Evolutionary conservation across 345 rosid species (phyloP).

Genomic region (Bruguiera gymnorhiza): DNA sequence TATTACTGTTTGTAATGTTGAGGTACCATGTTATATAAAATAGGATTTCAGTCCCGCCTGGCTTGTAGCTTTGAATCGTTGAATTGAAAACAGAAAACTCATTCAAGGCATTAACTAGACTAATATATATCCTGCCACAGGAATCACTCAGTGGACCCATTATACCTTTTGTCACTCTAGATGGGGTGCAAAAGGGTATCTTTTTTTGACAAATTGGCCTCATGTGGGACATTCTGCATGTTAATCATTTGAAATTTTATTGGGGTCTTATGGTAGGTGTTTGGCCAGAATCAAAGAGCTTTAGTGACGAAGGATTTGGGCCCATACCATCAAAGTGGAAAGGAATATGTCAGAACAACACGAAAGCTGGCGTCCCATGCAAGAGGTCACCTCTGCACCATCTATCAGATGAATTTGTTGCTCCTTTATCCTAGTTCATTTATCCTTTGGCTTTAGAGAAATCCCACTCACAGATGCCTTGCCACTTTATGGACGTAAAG

Average conservation of each 20-base stretch:
- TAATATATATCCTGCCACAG: too few species aligned
- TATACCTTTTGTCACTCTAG: too few species aligned
- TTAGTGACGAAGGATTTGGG: conserved; percentile 53
- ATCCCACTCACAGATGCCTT: background rate
- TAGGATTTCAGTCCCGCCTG: too few species aligned
- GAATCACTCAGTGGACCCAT: too few species aligned
- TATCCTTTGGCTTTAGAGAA: background rate
- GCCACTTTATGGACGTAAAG: background rate
- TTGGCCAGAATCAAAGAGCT: conserved; percentile 71
- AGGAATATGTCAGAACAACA: conserved; percentile 41
- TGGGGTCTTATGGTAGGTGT: conserved; percentile 33
- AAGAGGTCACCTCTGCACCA: conserved; percentile 37
- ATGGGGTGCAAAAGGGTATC: background rate
- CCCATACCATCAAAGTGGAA: conserved; percentile 51
- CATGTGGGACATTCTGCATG: too few species aligned
- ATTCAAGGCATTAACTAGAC: too few species aligned
- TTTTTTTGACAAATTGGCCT: background rate
- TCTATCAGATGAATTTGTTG: too few species aligned
- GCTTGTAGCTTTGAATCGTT: too few species aligned
- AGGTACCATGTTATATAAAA: too few species aligned
- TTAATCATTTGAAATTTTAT: background rate
- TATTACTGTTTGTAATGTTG: too few species aligned
- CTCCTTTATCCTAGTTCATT: background rate
- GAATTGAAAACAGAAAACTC: too few species aligned
- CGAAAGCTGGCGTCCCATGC: conserved; percentile 35